Evolutionary conservation across 495 filamentous ascomycete genomes (phyloP), one percentile per base, ranked within the genome.

Genomic region (Neurospora sp.): DNA sequence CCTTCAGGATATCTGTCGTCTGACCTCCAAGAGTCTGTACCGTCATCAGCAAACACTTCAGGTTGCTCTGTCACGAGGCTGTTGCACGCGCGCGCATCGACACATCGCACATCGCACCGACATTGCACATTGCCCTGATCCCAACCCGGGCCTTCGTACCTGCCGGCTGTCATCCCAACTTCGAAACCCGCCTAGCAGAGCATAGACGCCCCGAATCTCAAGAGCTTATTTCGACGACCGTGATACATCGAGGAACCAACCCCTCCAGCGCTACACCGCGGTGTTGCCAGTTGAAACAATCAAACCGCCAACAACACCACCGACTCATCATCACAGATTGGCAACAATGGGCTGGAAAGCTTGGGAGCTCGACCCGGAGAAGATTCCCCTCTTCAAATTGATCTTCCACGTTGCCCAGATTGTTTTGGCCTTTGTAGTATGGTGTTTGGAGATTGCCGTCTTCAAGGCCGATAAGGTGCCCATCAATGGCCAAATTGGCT

Each of bases 391-490:
- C 72, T 83, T 83, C 77, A 92, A 92, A 79, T 77, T 87, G 70
- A 82, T 78, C 39, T 80, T 88, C 27, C 89, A 92, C 78, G 75
- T 84, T 68, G 81, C 83, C 71, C 94, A 97, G 80, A 86, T 83
- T 14, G 79, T 93, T 59, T 78, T 92, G 71, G 90, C 88, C 72
- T 89, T 95, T 77, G 80, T 95, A 20, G 86, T 87, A 45, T 93
- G 89, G 85, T 89, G 88, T 71, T 80, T 96, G 41, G 90, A 90
- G 71, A 91, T 96, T 73, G 87, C 89, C 16, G 85, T 96, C 22
- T 90, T 94, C 78, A 75, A 79, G 68, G 90, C 89, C 0, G 87
- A 90, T 27, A 82, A 81, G 44, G 87, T 88, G 27, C 82, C 81
- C 20, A 89, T 90, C 68, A 91, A 91, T 77, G 91, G 92, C 6